phyloP scores from a whole-genome alignment of 2,329 filamentous ascomycete species.

The Ophiostoma sp. region DNA sequence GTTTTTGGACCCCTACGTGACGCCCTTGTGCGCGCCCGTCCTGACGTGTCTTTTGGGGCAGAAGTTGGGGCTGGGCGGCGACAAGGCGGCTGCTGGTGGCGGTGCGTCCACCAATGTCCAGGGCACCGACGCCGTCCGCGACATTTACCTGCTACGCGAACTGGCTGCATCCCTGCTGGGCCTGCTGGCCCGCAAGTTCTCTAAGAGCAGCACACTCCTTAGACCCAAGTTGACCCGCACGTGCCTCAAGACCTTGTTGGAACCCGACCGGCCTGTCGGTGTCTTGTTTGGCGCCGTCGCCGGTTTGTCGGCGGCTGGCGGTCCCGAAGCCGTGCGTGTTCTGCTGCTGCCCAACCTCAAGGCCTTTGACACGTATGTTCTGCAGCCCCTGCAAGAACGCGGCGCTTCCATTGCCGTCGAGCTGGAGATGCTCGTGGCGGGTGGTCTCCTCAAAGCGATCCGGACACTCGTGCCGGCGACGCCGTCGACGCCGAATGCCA shows the following conservation, averaged over 20 bases:
- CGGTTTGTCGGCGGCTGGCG: slow-evolving; percentile 77
- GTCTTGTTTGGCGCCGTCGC: slow-evolving; percentile 87
- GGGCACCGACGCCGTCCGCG: slow-evolving; percentile 51
- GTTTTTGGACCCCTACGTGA: slow-evolving; percentile 66
- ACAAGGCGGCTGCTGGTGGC: slow-evolving; percentile 42
- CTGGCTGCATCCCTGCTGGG: slow-evolving; percentile 80
- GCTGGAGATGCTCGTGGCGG: slow-evolving; percentile 54
- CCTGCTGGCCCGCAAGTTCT: slow-evolving; percentile 78
- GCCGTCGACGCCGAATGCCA: slow-evolving; percentile 34
- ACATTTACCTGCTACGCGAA: slow-evolving; percentile 80
- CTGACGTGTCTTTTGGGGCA: slow-evolving; percentile 88
- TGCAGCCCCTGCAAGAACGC: slow-evolving; percentile 55
- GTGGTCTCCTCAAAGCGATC: slow-evolving; percentile 57
- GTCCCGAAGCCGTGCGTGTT: slow-evolving; percentile 58
- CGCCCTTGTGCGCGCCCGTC: slow-evolving; percentile 75
- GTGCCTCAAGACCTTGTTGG: slow-evolving; percentile 87
- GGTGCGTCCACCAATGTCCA: slow-evolving; percentile 40
- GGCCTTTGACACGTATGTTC: slow-evolving; percentile 53
- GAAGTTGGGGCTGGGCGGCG: slow-evolving; percentile 60
- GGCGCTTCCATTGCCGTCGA: slow-evolving; percentile 47
- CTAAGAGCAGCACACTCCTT: slow-evolving; percentile 75
- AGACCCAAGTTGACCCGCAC: slow-evolving; percentile 89
- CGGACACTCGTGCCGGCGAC: slow-evolving; percentile 40
- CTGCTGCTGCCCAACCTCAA: slow-evolving; percentile 58
- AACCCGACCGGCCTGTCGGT: slow-evolving; percentile 76